A percentile compares a stretch with the other conserved stretches of the same genome.
Conservation (phyloP, 1,284 basidiomycete species). For the Xerocomus amazonicus region DNA sequence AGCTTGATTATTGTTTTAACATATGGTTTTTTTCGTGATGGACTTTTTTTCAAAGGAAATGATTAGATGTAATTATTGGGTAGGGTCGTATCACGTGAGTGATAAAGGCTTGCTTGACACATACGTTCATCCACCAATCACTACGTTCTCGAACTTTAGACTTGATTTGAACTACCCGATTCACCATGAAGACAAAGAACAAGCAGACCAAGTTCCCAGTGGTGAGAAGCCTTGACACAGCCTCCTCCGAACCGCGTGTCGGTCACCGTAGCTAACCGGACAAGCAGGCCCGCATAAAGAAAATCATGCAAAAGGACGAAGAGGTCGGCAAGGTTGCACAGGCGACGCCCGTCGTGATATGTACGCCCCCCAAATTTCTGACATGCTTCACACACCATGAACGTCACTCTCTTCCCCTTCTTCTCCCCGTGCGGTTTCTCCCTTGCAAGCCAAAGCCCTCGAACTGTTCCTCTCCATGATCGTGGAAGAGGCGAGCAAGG, state of each 20-base stretch:
- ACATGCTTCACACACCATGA: constrained; percentile 15
- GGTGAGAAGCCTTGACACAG: constrained; percentile 35
- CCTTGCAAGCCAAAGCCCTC: constrained; percentile 82
- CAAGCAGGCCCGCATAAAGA: constrained; percentile 90
- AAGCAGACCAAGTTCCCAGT: constrained; percentile 85
- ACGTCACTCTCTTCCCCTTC: neutral
- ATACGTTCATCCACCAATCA: constrained; percentile 1
- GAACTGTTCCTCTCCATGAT: constrained; percentile 92
- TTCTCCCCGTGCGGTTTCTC: neutral
- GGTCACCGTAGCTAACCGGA: neutral
- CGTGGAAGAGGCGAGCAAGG: constrained; percentile 80
- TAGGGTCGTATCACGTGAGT: constrained; percentile 18
- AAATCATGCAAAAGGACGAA: constrained; percentile 99
- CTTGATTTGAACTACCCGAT: neutral
- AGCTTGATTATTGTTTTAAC: neutral
- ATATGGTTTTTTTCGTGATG: neutral
- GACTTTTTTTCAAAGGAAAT: neutral
- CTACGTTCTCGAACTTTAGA: neutral
- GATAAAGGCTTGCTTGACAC: constrained; percentile 17
- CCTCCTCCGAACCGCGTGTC: too few species aligned
- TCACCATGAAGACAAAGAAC: constrained; percentile 75
- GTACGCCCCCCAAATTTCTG: constrained; percentile 51
- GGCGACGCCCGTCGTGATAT: constrained; percentile 95
- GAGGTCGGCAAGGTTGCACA: constrained; percentile 99
- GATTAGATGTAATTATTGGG: too few species aligned